Percentiles rank a stretch among this genome's conserved stretches.
phyloP scores from a whole-genome alignment of 805 yeast genomes.

The Danielia reshetovae region DNA sequence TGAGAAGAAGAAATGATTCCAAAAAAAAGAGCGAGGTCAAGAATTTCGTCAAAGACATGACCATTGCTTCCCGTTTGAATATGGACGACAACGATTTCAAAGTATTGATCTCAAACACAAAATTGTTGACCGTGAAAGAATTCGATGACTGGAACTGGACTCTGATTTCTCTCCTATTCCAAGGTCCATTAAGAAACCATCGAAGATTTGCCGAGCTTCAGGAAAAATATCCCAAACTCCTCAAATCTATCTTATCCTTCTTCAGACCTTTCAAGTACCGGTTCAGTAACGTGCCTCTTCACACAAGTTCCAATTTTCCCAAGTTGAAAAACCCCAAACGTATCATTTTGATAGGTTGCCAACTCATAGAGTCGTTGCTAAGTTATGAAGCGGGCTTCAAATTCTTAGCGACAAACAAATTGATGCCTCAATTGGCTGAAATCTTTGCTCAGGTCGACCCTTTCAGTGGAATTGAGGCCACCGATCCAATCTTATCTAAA shows the following conservation, averaged over 20 bases:
- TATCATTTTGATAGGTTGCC: slow-evolving; percentile 72
- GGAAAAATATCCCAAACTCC: slow-evolving; percentile 72
- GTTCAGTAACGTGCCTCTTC: slow-evolving; percentile 41
- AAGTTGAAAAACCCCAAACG: slow-evolving; percentile 45
- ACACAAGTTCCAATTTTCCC: slow-evolving; percentile 9
- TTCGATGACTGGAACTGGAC: slow-evolving; percentile 88
- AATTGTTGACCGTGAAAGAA: slow-evolving; percentile 73
- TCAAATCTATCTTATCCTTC: slow-evolving; percentile 80
- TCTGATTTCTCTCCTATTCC: slow-evolving; percentile 62
- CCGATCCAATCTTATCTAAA: slow-evolving; percentile 70
- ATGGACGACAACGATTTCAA: slow-evolving; percentile 66
- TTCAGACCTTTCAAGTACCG: slow-evolving; percentile 88
- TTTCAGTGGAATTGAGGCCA: slow-evolving; percentile 64
- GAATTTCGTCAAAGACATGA: slow-evolving; percentile 18
- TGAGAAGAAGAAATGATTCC: not conserved
- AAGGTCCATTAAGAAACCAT: slow-evolving; percentile 76
- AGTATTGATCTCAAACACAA: slow-evolving; percentile 60
- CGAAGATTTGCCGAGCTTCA: slow-evolving; percentile 72
- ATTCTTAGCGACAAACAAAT: slow-evolving; percentile 66
- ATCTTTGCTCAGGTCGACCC: slow-evolving; percentile 84
- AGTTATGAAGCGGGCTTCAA: slow-evolving; percentile 61
- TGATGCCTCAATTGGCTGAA: slow-evolving; percentile 85
- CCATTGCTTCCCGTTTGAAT: slow-evolving; percentile 20
- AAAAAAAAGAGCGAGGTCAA: slow-evolving; percentile 14
- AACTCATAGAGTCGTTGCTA: slow-evolving; percentile 62